phyloP scores from a whole-genome alignment of 2,329 filamentous ascomycete genomes.

The Fusarium hainanense region DNA sequence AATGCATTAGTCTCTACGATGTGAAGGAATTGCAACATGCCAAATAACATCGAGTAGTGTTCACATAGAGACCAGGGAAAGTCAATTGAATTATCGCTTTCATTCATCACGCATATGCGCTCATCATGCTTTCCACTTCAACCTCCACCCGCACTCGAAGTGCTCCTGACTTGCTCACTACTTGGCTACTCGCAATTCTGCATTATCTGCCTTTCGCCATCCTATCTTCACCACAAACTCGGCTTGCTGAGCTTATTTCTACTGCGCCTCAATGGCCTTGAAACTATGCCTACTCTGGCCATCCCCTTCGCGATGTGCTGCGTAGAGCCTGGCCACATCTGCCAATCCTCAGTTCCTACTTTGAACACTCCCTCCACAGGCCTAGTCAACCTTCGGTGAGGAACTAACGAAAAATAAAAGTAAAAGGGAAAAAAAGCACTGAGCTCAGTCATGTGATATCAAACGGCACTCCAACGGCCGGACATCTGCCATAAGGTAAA shows the following conservation, averaged over 20 bases:
- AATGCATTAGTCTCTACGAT: background rate
- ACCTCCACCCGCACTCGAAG: background rate
- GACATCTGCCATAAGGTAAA: slow-evolving; percentile 23
- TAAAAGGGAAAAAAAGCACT: slow-evolving; percentile 36
- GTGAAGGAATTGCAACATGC: background rate
- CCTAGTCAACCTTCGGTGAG: slow-evolving; percentile 34
- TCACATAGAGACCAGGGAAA: background rate
- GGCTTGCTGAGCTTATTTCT: slow-evolving; percentile 6
- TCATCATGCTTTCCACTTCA: slow-evolving; percentile 22
- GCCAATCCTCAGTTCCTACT: slow-evolving; percentile 6
- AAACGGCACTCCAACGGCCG: slow-evolving; percentile 22
- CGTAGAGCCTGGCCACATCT: background rate
- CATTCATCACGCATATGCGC: slow-evolving; percentile 44
- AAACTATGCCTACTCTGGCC: slow-evolving; percentile 16
- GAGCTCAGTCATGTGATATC: slow-evolving; percentile 44
- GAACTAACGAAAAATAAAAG: slow-evolving; percentile 31
- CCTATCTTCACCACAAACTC: background rate
- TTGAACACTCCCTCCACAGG: slow-evolving; percentile 30
- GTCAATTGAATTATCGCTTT: slow-evolving; percentile 37
- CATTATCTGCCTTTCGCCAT: slow-evolving; percentile 15
- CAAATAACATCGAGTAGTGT: background rate
- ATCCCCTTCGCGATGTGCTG: slow-evolving; percentile 10
- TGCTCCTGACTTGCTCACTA: background rate
- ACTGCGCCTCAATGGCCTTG: slow-evolving; percentile 2
- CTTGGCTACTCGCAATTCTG: slow-evolving; percentile 7